Percentiles rank a stretch among this genome's conserved stretches.
Evolutionary conservation across 2,329 filamentous ascomycete genomes (phyloP).

Genomic region (Hymenoscyphus salicellus): DNA sequence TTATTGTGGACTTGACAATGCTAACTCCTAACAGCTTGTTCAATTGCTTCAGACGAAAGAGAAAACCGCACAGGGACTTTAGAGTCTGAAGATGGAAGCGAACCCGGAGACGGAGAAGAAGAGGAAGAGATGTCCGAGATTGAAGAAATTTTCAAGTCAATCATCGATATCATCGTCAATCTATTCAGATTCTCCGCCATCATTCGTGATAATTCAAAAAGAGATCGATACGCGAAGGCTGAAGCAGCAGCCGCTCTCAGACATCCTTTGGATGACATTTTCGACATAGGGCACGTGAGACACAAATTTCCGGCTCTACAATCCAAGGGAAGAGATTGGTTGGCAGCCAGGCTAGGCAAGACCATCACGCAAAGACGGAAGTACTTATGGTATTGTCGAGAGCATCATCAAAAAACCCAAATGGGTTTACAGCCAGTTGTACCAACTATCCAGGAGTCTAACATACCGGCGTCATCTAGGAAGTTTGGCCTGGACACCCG

Average conservation of each 20-base stretch:
- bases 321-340: constrained; percentile 10
- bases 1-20: not conserved
- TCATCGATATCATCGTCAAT: constrained; percentile 14
- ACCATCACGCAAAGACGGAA: constrained; percentile 31
- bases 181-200: constrained; percentile 20
- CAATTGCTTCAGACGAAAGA: constrained; percentile 15
- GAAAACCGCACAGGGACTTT: constrained; percentile 10
- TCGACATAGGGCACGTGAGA: constrained; percentile 17
- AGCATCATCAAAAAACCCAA: constrained; percentile 22
- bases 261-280: constrained; percentile 11
- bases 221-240: constrained; percentile 20
- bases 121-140: constrained; percentile 17
- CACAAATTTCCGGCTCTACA: constrained; percentile 16
- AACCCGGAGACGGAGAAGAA: not conserved
- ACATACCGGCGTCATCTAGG: not conserved
- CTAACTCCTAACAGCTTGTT: constrained; percentile 1
- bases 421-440: not conserved
- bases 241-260: constrained; percentile 3
- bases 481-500: not conserved
- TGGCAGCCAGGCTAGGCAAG: constrained; percentile 27
- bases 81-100: not conserved
- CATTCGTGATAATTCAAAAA: constrained; percentile 16
- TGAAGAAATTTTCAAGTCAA: constrained; percentile 18
- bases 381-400: constrained; percentile 31
- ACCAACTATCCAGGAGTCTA: not conserved